These are phyloP conservation scores for Solanum hybrid DNA, from an alignment of 305 asterid genomes.

Conservation along the genomic window DNA sequence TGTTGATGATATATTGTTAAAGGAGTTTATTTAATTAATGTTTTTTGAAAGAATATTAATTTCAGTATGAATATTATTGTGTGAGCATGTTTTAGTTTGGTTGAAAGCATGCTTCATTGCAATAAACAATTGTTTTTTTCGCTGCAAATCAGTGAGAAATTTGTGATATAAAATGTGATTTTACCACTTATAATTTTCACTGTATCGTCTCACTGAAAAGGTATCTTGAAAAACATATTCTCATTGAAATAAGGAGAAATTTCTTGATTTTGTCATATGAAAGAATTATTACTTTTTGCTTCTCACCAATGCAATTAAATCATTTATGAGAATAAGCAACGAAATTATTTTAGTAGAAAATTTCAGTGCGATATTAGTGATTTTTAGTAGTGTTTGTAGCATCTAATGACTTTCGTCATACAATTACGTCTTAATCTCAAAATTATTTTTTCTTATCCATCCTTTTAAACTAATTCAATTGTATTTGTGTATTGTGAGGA, in stretches of 20 bases:
- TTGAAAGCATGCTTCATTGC: background rate
- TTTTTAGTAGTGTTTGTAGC: background rate
- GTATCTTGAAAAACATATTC: background rate
- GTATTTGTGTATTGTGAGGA: background rate
- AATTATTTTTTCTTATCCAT: background rate
- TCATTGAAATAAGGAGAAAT: background rate
- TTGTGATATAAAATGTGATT: no score
- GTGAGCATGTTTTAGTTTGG: background rate
- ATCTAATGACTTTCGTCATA: background rate
- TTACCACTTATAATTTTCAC: background rate
- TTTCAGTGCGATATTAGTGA: background rate
- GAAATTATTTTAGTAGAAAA: background rate
- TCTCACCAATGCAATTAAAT: background rate
- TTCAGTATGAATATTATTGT: no score
- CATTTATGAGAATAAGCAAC: background rate
- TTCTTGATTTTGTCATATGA: background rate
- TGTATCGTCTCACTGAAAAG: background rate
- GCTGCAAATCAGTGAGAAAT: background rate
- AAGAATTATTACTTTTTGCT: background rate
- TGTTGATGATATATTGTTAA: background rate
- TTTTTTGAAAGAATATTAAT: background rate
- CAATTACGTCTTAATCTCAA: background rate
- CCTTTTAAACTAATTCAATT: background rate
- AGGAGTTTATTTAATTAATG: background rate
- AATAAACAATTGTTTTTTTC: no score